Base-by-base conservation (phyloP, 2,329 filamentous ascomycete genomes). In the Leptosphaerulina australis region DNA sequence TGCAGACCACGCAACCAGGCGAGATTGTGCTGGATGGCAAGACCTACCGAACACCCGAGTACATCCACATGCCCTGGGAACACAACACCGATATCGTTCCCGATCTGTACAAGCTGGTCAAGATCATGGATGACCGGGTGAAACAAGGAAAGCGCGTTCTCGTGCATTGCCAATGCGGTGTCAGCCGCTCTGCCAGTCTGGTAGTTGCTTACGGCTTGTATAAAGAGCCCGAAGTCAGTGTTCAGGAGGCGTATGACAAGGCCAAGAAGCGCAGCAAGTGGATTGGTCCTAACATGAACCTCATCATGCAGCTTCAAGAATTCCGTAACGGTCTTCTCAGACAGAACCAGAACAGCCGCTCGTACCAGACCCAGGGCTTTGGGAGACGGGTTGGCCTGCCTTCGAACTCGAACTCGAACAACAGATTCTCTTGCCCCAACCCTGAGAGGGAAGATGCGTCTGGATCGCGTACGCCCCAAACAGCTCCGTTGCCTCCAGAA, bases 251-350 rank as follows among this genome's bases (percentile, higher is more conserved):
- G 2, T 94, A 94, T 68, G 85, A 91, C 67, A 82, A 86, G 2
- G 89, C 90, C 2, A 91, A 95, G 73, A 81, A 83, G 44, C 88
- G 88, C 74, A 94, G 90, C 71, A 85, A 82, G 66, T 95, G 90
- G 90, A 93, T 95, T 62, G 91, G 90, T 50, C 90, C 90, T 0
- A 95, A 95, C 71, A 95, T 95, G 90, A 90, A 90, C 60, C 79
- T 95, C 59, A 91, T 95, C 81, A 94, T 94, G 79, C 91, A 90
- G 60, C 77, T 95, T 37, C 89, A 92, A 69, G 89, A 93, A 65
- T 93, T 92, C 67, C 81, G 55, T 72, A 82, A 59, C 68, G 81
- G 64, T 74, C 79, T 71, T 33, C 48, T 73, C n/a, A 67, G 68
- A 44, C 59, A 66, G 8, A 74, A 70, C 31, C 67, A 71, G 24